Evolutionary conservation across 1,284 basidiomycete genomes (phyloP).

Genomic region (Papiliotrema nemorosa): DNA sequence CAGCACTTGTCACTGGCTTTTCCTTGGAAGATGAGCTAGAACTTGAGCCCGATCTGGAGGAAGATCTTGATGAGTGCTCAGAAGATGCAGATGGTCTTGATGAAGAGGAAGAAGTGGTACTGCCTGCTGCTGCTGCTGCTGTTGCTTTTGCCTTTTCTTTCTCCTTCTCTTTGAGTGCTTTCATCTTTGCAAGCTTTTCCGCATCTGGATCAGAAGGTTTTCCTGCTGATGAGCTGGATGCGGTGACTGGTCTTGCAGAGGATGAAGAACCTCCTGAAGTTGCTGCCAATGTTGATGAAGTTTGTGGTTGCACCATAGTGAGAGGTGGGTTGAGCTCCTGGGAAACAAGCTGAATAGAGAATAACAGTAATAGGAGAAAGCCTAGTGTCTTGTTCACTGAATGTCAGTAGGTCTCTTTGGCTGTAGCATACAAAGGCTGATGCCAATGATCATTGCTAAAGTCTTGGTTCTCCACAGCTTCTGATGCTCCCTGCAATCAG

Average conservation of each 20-base stretch:
- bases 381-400: conserved; percentile 30
- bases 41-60: conserved; percentile 1
- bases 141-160: conserved; percentile 15
- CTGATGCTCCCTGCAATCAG: conserved; percentile 26
- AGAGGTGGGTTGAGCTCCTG: conserved; percentile 28
- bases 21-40: not conserved
- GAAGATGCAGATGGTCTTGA: not conserved
- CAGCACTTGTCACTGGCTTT: conserved; percentile 14
- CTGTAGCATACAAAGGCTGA: conserved; percentile 31
- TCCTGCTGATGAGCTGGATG: conserved; percentile 1
- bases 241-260: conserved; percentile 4
- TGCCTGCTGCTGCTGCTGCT: not conserved
- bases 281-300: no score
- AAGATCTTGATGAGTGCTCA: not conserved
- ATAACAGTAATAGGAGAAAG: conserved; percentile 31
- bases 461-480: conserved; percentile 34
- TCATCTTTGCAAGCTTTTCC: conserved; percentile 26
- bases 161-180: conserved; percentile 21
- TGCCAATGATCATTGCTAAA: conserved; percentile 36
- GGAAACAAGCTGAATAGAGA: conserved; percentile 32
- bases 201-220: conserved; percentile 6
- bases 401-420: not conserved
- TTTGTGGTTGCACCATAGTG: no score
- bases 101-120: not conserved
- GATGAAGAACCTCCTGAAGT: conserved; percentile 9